Conservation (phyloP, 2,329 filamentous ascomycete species). For the Aspergillus candidus region DNA sequence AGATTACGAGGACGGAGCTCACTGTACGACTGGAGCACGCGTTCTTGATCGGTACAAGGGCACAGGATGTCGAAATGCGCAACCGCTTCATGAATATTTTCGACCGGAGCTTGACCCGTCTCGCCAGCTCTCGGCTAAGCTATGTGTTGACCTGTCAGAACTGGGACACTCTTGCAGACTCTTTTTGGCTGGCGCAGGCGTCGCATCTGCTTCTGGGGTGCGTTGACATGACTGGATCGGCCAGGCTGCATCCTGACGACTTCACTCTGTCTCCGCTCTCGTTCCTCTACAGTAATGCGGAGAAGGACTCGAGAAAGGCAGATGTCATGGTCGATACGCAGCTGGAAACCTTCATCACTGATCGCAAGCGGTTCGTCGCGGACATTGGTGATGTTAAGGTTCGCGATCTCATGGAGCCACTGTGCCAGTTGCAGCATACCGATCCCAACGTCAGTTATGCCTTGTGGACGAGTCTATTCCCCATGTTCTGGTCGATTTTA, state of each 20-base stretch:
- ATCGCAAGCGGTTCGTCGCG: slow-evolving; percentile 74
- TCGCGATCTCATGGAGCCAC: slow-evolving; percentile 80
- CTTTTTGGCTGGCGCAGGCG: slow-evolving; percentile 94
- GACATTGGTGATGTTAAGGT: slow-evolving; percentile 82
- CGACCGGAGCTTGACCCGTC: slow-evolving; percentile 87
- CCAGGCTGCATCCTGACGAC: slow-evolving; percentile 76
- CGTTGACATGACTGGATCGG: slow-evolving; percentile 73
- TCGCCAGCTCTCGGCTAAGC: slow-evolving; percentile 77
- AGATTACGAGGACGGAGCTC: slow-evolving; percentile 88
- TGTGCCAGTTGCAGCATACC: slow-evolving; percentile 86
- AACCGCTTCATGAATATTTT: slow-evolving; percentile 96
- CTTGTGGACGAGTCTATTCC: slow-evolving; percentile 87
- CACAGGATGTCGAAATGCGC: slow-evolving; percentile 91
- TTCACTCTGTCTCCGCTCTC: slow-evolving; percentile 72
- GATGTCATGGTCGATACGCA: slow-evolving; percentile 73
- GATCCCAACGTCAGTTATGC: slow-evolving; percentile 76
- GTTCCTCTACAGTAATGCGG: slow-evolving; percentile 65
- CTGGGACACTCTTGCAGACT: slow-evolving; percentile 91
- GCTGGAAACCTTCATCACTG: slow-evolving; percentile 70
- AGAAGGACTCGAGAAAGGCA: slow-evolving; percentile 58
- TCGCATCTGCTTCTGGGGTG: slow-evolving; percentile 88
- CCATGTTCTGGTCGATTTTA: slow-evolving; percentile 86
- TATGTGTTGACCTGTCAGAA: slow-evolving; percentile 91
- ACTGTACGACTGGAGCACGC: slow-evolving; percentile 97
- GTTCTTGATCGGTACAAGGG: slow-evolving; percentile 90